A percentile compares a stretch with the other conserved stretches of the same genome.
phyloP scores from a whole-genome alignment of 108 stramenopile species.

The Ochromonas danica region DNA sequence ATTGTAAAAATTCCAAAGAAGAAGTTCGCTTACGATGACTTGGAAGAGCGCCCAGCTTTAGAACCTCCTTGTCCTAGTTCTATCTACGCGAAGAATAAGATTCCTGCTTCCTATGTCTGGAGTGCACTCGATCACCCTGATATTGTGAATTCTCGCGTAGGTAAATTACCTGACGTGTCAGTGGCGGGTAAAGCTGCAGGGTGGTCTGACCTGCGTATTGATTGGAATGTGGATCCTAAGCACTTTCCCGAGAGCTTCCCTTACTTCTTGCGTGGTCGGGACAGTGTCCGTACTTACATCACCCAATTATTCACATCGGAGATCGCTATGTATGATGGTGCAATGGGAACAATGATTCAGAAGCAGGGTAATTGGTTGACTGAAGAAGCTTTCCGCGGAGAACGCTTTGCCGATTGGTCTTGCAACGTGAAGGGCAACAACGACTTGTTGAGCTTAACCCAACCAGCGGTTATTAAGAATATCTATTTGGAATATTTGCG shows the following conservation, averaged over 20 bases:
- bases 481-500: constrained; percentile 90
- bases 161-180: constrained; percentile 49
- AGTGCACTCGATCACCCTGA: constrained; percentile 69
- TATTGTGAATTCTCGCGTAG: constrained; percentile 67
- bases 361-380: constrained; percentile 20
- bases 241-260: constrained; percentile 73
- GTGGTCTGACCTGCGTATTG: constrained; percentile 51
- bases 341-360: constrained; percentile 38
- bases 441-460: constrained; percentile 90
- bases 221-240: constrained; percentile 62
- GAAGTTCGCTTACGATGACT: constrained; percentile 73
- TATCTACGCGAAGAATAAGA: constrained; percentile 74
- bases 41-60: constrained; percentile 64
- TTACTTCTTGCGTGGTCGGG: constrained; percentile 84
- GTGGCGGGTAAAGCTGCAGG: constrained; percentile 12
- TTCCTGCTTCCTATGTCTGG: constrained; percentile 75
- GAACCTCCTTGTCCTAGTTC: constrained; percentile 83
- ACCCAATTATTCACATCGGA: constrained; percentile 72
- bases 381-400: constrained; percentile 63
- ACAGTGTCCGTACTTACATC: constrained; percentile 81
- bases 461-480: constrained; percentile 87
- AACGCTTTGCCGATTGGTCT: constrained; percentile 66
- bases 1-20: constrained; percentile 28
- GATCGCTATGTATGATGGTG: constrained; percentile 50
- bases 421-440: constrained; percentile 96